phyloP scores from a whole-genome alignment of 495 filamentous ascomycete species.

The Penicillium manginii region DNA sequence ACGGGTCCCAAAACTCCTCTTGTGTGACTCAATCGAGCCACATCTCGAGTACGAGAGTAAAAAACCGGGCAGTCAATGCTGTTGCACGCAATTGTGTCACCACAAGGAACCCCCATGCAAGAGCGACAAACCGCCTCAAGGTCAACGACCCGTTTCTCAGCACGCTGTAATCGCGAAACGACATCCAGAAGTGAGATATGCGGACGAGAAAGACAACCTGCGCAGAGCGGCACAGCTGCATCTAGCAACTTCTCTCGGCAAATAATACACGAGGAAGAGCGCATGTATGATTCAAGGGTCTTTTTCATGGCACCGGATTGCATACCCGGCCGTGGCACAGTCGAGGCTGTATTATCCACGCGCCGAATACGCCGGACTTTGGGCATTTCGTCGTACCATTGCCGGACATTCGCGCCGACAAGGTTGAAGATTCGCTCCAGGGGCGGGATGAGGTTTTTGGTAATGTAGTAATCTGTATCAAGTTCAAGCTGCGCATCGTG shows the following conservation, averaged over 20 bases:
- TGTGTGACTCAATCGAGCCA: conserved; percentile 60
- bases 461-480: conserved; percentile 97
- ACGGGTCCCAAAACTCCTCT: conserved; percentile 59
- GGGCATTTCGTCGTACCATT: conserved; percentile 97
- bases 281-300: conserved; percentile 82
- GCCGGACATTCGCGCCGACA: conserved; percentile 86
- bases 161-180: conserved; percentile 58
- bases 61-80: conserved; percentile 93
- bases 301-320: conserved; percentile 24
- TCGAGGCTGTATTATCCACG: conserved; percentile 40
- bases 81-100: conserved; percentile 81
- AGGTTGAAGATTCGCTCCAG: conserved; percentile 97
- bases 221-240: conserved; percentile 59
- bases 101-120: conserved; percentile 72
- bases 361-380: conserved; percentile 76
- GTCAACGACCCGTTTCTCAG: conserved; percentile 66
- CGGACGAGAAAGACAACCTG: conserved; percentile 58
- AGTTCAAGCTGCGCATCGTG: conserved; percentile 74
- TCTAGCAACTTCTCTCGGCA: conserved; percentile 70
- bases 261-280: conserved; percentile 73
- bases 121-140: conserved; percentile 79
- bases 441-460: conserved; percentile 92
- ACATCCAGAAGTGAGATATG: conserved; percentile 65
- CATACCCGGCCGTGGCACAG: conserved; percentile 1
- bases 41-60: conserved; percentile 79